A percentile compares a stretch with the other conserved stretches of the same genome.
phyloP scores from a whole-genome alignment of 176 grass and related monocot species.

The Raddia guianensis region DNA sequence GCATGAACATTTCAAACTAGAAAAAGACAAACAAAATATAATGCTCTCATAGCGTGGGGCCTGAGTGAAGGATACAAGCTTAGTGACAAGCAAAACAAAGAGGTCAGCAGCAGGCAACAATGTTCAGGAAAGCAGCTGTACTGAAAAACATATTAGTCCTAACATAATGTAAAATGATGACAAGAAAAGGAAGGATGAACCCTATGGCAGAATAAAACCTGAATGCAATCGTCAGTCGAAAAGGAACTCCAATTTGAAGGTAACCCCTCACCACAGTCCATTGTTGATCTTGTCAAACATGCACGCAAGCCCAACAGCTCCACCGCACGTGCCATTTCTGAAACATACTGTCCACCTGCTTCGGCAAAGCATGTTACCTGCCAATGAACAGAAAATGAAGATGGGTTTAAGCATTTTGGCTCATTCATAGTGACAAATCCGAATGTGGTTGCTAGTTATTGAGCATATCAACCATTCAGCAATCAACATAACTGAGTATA shows the following conservation, averaged over 20 bases:
- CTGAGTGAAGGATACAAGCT: neutral
- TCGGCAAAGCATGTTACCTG: slow-evolving; percentile 97
- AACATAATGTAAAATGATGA: neutral
- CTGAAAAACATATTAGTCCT: neutral
- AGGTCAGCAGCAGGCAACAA: neutral
- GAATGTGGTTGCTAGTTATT: neutral
- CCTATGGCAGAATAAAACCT: slow-evolving; percentile 44
- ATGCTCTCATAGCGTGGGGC: neutral
- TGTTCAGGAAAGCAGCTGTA: slow-evolving; percentile 20
- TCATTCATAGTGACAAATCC: neutral
- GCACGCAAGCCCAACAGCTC: slow-evolving; percentile 74
- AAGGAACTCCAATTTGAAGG: slow-evolving; percentile 73
- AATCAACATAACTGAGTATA: neutral
- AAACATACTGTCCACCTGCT: slow-evolving; percentile 88
- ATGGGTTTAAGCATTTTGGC: neutral
- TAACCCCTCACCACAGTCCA: slow-evolving; percentile 86
- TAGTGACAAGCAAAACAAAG: neutral
- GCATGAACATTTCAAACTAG: neutral
- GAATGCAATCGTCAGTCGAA: slow-evolving; percentile 78
- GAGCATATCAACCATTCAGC: slow-evolving; percentile 6
- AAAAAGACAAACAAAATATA: neutral
- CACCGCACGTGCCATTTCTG: slow-evolving; percentile 80
- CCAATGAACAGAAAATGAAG: neutral
- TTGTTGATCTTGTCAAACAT: slow-evolving; percentile 84
- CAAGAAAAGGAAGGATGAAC: slow-evolving; percentile 5